Conservation (phyloP, 805 yeast genomes). For the Zygotorulaspora florentina region DNA sequence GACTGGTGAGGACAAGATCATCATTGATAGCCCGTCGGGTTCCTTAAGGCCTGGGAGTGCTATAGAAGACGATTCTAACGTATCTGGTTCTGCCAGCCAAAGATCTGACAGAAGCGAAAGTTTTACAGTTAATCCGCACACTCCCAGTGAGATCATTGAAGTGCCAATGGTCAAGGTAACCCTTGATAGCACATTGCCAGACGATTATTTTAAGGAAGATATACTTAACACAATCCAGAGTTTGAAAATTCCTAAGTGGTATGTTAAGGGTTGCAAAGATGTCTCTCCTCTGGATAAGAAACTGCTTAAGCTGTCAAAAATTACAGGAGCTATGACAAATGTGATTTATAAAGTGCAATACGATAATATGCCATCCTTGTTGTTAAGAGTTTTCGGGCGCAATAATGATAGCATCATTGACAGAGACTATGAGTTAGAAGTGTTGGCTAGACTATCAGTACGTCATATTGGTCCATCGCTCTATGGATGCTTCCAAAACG, state of each 20-base stretch:
- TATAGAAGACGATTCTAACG: slow-evolving; percentile 6
- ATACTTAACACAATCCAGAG: slow-evolving; percentile 59
- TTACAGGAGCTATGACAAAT: slow-evolving; percentile 92
- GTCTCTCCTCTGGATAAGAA: slow-evolving; percentile 35
- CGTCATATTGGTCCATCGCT: slow-evolving; percentile 84
- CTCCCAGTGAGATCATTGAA: slow-evolving; percentile 24
- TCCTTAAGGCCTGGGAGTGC: slow-evolving; percentile 7
- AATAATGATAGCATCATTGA: slow-evolving; percentile 84
- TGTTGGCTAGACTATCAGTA: slow-evolving; percentile 66
- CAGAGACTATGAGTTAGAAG: slow-evolving; percentile 70
- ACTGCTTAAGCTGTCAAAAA: slow-evolving; percentile 54
- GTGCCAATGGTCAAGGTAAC: slow-evolving; percentile 52
- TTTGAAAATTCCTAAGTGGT: slow-evolving; percentile 77
- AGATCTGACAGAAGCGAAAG: slow-evolving; percentile 7
- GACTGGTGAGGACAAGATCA: slow-evolving; percentile 8
- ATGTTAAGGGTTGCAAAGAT: slow-evolving; percentile 38
- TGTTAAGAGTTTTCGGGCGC: slow-evolving; percentile 83
- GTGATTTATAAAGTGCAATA: slow-evolving; percentile 76
- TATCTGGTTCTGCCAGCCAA: slow-evolving; percentile 5
- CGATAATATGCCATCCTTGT: slow-evolving; percentile 54
- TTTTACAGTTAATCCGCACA: background rate
- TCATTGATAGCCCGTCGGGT: slow-evolving; percentile 2
- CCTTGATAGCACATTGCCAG: slow-evolving; percentile 73
- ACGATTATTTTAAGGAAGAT: slow-evolving; percentile 82
- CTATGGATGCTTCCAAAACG: slow-evolving; percentile 86